phyloP scores from a whole-genome alignment of 2,329 filamentous ascomycete species.

The Botrytis sinoallii region DNA sequence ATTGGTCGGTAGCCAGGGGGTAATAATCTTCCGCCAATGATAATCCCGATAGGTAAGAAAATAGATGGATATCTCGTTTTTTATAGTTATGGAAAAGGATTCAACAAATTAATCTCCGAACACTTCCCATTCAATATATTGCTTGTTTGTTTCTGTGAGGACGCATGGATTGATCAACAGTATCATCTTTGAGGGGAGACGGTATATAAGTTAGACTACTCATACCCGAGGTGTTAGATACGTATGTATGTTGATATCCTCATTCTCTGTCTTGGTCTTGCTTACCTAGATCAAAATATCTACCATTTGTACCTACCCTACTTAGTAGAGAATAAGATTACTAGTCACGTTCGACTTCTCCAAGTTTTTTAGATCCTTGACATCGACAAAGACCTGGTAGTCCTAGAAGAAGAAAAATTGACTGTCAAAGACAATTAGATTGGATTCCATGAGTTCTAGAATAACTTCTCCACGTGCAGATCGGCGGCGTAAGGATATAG shows the following conservation, averaged over 20 bases:
- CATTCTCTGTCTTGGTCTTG: background rate
- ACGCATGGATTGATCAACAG: background rate
- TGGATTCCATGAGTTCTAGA: background rate
- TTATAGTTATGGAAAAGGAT: background rate
- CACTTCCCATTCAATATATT: background rate
- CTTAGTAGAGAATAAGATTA: background rate
- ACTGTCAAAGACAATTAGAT: background rate
- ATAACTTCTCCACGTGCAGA: background rate
- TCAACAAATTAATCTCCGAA: background rate
- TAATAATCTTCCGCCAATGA: slow-evolving; percentile 21
- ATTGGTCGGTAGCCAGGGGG: slow-evolving; percentile 13
- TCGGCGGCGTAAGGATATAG: background rate
- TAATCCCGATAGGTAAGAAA: background rate
- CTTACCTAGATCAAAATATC: background rate
- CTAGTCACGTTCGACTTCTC: background rate
- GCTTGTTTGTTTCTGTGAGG: background rate
- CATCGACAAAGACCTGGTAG: background rate
- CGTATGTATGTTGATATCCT: background rate
- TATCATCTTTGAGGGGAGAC: background rate
- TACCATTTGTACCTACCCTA: background rate
- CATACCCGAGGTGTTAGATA: background rate
- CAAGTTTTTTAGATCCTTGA: background rate
- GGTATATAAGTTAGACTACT: background rate
- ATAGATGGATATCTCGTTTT: slow-evolving; percentile 7
- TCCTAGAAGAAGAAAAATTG: background rate